Evolutionary conservation across 371 early-diverging fungal species (phyloP), one percentile per base, ranked within the genome.

Genomic region (Fennellomyces sp.): DNA sequence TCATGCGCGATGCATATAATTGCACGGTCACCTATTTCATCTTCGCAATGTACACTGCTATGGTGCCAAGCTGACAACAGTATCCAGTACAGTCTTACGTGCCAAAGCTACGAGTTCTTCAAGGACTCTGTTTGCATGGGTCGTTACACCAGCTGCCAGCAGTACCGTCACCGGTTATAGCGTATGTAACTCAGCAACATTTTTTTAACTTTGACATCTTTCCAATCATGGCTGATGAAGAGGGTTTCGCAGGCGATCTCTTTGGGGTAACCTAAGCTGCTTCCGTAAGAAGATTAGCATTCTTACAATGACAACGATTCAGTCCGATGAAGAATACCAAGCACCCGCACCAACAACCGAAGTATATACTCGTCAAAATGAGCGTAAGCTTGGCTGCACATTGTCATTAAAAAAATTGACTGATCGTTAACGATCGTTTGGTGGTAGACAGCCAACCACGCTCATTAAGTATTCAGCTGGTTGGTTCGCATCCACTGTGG

Each of bases 401-500:
- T 19, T 53, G 11, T 39, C n/a, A 23, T 10, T 12, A 19, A 42
- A 28, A 26, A 67, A n/a, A n/a, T n/a, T n/a, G n/a, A n/a, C n/a
- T n/a, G n/a, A n/a, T n/a, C n/a, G n/a, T n/a, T n/a, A n/a, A n/a
- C n/a, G n/a, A n/a, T n/a, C n/a, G n/a, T n/a, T n/a, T n/a, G n/a
- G n/a, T n/a, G n/a, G n/a, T n/a, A n/a, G 63, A 60, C 13, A 60
- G 58, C 25, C 30, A 48, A 12, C 36, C 39, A 10, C 23, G 53
- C 10, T 8, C 65, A 39, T 72, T 91, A 23, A 82, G 56, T 23
- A 74, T 92, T 45, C 84, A 83, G 19, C 75, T 92, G 0, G 87
- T 92, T 5, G 92, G 92, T 17, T 80, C 88, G 2, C 94, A 93
- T 65, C 90, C 91, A 19, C 78, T 95, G 3, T 96, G 94, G 95